These are phyloP conservation scores for Penicillium sp. DNA, from an alignment of 2,329 filamentous ascomycete genomes.

Conservation along the genomic window DNA sequence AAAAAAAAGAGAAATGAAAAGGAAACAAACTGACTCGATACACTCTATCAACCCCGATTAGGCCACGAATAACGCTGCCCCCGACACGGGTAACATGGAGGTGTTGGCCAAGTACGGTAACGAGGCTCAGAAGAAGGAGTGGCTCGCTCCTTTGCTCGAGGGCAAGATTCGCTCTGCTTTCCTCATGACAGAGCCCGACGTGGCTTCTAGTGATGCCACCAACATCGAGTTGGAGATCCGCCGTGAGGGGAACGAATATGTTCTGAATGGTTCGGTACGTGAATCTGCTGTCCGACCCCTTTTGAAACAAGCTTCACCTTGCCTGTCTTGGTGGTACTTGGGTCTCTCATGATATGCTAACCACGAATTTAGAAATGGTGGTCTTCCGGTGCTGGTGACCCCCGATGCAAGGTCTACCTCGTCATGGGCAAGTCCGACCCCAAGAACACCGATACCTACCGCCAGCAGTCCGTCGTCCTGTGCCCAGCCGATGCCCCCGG, in stretches of 20 bases:
- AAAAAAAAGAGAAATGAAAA: background rate
- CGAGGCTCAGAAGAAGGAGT: conserved; percentile 74
- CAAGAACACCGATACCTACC: conserved; percentile 68
- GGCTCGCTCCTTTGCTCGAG: conserved; percentile 74
- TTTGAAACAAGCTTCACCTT: background rate
- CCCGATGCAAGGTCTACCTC: conserved; percentile 85
- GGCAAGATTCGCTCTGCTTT: conserved; percentile 85
- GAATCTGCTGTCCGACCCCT: too few species aligned
- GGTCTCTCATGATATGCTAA: too few species aligned
- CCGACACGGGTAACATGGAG: conserved; percentile 95
- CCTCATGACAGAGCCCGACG: conserved; percentile 86
- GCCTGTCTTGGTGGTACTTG: background rate
- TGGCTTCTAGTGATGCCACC: conserved; percentile 83
- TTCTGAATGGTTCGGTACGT: conserved; percentile 74
- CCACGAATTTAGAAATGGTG: conserved; percentile 76
- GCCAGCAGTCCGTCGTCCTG: conserved; percentile 87
- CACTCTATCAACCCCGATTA: conserved; percentile 11
- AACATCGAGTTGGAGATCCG: conserved; percentile 84
- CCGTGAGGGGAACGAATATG: conserved; percentile 78
- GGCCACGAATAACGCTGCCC: conserved; percentile 83
- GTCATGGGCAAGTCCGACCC: conserved; percentile 93
- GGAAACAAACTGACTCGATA: background rate
- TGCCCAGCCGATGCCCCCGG: conserved; percentile 76
- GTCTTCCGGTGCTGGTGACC: conserved; percentile 92
- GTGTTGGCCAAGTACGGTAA: conserved; percentile 87